Conservation (phyloP, 352 stramenopile species). For the Phytophthora vignae region DNA sequence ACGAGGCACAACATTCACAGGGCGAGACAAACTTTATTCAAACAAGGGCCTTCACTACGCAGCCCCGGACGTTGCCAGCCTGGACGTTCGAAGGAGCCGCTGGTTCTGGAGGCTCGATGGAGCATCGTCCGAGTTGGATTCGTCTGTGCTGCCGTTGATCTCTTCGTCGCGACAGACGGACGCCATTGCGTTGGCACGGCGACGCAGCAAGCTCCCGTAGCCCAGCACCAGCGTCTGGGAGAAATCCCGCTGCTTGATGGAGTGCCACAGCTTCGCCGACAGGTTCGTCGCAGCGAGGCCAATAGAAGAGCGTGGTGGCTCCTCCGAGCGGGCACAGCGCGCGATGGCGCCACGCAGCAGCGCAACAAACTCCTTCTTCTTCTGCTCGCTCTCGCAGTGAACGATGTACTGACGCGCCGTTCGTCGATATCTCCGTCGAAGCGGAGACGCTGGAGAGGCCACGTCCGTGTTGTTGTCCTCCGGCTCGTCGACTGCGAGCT, state of each 20-base stretch:
- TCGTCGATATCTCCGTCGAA: slow-evolving; percentile 35
- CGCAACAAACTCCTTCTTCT: slow-evolving; percentile 46
- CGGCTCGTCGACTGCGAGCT: slow-evolving; percentile 9
- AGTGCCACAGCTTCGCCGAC: slow-evolving; percentile 38
- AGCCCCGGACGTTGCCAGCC: slow-evolving; percentile 22
- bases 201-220: slow-evolving; percentile 23
- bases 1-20: not conserved
- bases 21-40: too few relatives aligned
- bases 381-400: slow-evolving; percentile 46
- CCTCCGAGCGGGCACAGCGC: slow-evolving; percentile 26
- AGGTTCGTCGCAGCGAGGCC: slow-evolving; percentile 18
- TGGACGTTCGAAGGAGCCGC: slow-evolving; percentile 24
- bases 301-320: slow-evolving; percentile 11
- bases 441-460: slow-evolving; percentile 10
- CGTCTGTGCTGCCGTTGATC: slow-evolving; percentile 24
- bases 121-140: slow-evolving; percentile 24
- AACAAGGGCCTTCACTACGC: not conserved
- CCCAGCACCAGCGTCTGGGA: slow-evolving; percentile 22
- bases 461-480: not conserved
- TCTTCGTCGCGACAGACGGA: slow-evolving; percentile 6
- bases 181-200: slow-evolving; percentile 8
- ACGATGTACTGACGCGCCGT: slow-evolving; percentile 57
- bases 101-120: slow-evolving; percentile 18
- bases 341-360: slow-evolving; percentile 45
- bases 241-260: slow-evolving; percentile 33